Conservation (phyloP, 2,329 filamentous ascomycete species). For the Talaromyces sp. region DNA sequence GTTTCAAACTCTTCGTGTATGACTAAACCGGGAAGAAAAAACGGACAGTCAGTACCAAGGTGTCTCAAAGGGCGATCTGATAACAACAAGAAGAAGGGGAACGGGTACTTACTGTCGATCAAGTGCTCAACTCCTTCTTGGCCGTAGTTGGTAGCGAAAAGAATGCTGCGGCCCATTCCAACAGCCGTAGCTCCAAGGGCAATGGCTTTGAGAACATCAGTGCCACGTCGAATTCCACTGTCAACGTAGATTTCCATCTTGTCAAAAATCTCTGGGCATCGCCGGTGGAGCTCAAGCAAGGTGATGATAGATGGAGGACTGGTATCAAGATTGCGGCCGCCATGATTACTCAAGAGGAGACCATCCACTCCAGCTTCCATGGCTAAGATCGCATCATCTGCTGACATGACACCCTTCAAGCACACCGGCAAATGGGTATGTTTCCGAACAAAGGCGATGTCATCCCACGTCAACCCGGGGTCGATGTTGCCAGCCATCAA, state of each 20-base stretch:
- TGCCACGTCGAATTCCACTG: conserved; percentile 50
- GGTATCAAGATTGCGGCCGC: conserved; percentile 53
- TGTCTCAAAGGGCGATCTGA: not conserved
- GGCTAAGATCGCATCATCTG: conserved; percentile 51
- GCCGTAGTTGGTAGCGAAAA: conserved; percentile 52
- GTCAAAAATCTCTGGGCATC: conserved; percentile 47
- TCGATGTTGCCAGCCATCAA: conserved; percentile 52
- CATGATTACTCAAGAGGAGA: conserved; percentile 56
- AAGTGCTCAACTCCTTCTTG: conserved; percentile 53
- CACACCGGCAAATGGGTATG: conserved; percentile 50
- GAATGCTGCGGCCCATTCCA: conserved; percentile 50
- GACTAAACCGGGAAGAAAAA: conserved; percentile 21
- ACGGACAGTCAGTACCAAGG: not conserved
- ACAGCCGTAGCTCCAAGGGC: conserved; percentile 52
- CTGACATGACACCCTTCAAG: conserved; percentile 54
- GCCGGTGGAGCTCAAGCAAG: conserved; percentile 49
- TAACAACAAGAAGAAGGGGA: not conserved
- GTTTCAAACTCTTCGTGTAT: conserved; percentile 47
- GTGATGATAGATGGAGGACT: conserved; percentile 48
- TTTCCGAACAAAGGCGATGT: conserved; percentile 50
- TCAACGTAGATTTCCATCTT: conserved; percentile 52
- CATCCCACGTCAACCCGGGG: conserved; percentile 49
- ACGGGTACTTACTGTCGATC: conserved; percentile 45
- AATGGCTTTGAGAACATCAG: conserved; percentile 53
- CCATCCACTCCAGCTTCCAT: conserved; percentile 49